Conservation (phyloP, 2,329 filamentous ascomycete genomes). For the Aspergillus ochraceoroseus region DNA sequence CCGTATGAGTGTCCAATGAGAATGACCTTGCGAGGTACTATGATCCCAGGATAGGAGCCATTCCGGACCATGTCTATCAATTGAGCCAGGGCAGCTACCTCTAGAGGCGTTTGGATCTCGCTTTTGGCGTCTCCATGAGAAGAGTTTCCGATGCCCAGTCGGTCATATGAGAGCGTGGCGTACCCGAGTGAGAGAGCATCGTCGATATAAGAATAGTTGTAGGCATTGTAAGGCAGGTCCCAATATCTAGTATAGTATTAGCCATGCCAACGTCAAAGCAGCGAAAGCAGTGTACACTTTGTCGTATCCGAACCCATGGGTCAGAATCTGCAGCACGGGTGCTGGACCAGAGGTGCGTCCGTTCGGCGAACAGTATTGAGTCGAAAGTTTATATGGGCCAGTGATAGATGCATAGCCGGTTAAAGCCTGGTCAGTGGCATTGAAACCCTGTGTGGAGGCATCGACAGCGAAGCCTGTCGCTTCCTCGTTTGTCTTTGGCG, state of each 20-base stretch:
- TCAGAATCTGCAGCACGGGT: neutral
- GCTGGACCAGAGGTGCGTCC: too few species aligned
- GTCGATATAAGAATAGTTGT: neutral
- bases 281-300: neutral
- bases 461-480: constrained; percentile 14
- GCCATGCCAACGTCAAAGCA: neutral
- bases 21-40: neutral
- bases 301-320: neutral
- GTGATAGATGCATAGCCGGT: constrained; percentile 18
- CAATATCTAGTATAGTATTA: neutral
- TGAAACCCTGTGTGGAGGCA: constrained; percentile 15
- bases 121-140: neutral
- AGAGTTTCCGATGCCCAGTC: neutral
- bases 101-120: neutral
- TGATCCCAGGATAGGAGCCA: neutral
- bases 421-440: constrained; percentile 15
- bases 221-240: neutral
- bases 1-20: neutral
- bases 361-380: neutral
- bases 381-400: constrained; percentile 11
- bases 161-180: neutral
- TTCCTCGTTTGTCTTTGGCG: constrained; percentile 19
- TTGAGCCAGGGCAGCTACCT: neutral
- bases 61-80: neutral
- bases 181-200: neutral